These are phyloP conservation scores for Neopestalotiopsis sp. DNA, from an alignment of 2,329 filamentous ascomycete species.

Conservation along the genomic window DNA sequence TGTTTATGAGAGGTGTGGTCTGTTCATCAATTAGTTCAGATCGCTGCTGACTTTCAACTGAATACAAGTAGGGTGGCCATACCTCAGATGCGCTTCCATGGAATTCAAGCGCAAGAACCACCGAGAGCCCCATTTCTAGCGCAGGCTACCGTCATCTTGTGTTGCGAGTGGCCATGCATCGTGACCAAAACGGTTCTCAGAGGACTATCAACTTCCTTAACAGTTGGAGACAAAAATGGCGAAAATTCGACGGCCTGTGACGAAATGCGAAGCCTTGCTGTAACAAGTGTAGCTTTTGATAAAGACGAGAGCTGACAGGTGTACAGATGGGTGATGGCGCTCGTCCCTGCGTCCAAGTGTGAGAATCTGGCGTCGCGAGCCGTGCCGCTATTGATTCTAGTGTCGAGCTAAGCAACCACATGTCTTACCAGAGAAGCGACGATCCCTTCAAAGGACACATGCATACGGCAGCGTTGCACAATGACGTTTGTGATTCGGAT, in stretches of 20 bases:
- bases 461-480: not conserved
- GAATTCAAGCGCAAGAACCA: not conserved
- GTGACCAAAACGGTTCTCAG: too few relatives aligned
- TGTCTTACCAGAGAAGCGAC: not conserved
- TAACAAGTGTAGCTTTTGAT: too few relatives aligned
- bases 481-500: not conserved
- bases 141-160: too few relatives aligned
- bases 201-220: too few relatives aligned
- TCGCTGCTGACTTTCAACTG: not conserved
- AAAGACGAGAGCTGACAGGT: not conserved
- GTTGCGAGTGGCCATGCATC: too few relatives aligned
- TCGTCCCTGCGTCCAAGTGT: not conserved
- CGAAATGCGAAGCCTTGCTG: too few relatives aligned
- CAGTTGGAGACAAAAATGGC: not conserved
- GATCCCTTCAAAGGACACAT: constrained; percentile 2
- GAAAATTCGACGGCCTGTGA: too few relatives aligned
- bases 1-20: not conserved
- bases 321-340: not conserved
- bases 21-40: not conserved
- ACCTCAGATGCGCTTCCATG: not conserved
- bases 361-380: not conserved
- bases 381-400: constrained; percentile 3
- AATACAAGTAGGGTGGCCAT: not conserved
- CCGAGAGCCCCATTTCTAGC: not conserved
- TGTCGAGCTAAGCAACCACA: not conserved